phyloP scores from a whole-genome alignment of 176 grass and related monocot species.

The Otatea glauca region DNA sequence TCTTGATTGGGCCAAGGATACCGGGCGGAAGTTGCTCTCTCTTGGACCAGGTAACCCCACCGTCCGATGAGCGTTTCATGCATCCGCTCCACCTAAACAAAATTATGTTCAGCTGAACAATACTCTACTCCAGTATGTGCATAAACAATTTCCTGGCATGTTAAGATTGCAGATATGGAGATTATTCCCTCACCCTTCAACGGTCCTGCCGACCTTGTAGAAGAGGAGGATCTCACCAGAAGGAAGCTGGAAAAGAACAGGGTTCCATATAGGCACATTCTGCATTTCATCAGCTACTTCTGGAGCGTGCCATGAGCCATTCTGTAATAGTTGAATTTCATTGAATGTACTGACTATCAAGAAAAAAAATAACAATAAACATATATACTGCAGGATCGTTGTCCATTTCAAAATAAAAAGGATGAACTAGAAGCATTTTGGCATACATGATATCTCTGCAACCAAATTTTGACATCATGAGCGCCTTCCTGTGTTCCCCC shows the following conservation, averaged over 20 bases:
- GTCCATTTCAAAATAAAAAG: not conserved
- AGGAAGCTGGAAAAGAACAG: constrained; percentile 66
- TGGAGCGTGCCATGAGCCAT: constrained; percentile 59
- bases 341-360: not conserved
- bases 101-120: not conserved
- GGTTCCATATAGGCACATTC: constrained; percentile 67
- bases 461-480: constrained; percentile 65
- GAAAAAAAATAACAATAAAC: too few species aligned
- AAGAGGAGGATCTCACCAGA: constrained; percentile 56
- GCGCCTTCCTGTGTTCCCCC: constrained; percentile 62
- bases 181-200: constrained; percentile 42
- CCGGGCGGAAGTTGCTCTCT: constrained; percentile 70
- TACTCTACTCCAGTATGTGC: not conserved
- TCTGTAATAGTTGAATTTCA: constrained; percentile 21
- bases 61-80: constrained; percentile 62
- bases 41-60: constrained; percentile 57
- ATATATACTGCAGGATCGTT: not conserved
- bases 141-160: not conserved
- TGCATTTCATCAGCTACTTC: constrained; percentile 50
- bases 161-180: not conserved
- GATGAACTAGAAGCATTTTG: not conserved
- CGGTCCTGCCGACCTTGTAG: constrained; percentile 64
- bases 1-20: constrained; percentile 64
- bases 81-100: constrained; percentile 63
- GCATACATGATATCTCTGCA: constrained; percentile 59